These are phyloP conservation scores for Cinnamomum micranthum DNA, from an alignment of 164 flowering plant species.

Conservation along the genomic window DNA sequence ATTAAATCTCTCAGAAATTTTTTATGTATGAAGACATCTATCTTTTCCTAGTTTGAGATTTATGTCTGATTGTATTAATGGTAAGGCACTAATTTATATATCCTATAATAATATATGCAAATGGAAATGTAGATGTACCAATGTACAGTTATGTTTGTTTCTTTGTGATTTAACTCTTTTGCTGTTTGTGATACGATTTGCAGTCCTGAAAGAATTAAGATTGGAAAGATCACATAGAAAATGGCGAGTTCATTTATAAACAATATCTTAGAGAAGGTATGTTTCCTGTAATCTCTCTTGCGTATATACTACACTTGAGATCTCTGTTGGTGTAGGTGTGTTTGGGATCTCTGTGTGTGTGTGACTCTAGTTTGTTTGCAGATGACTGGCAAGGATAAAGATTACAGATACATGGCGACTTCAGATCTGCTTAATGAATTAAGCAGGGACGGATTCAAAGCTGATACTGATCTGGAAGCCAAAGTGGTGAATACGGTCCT, in stretches of 20 bases:
- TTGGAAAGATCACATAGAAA: neutral
- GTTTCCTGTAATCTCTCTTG: neutral
- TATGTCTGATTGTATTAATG: too few species aligned
- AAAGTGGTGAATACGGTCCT: slow-evolving; percentile 66
- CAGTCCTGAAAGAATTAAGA: neutral
- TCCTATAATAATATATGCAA: too few species aligned
- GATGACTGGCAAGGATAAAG: slow-evolving; percentile 99
- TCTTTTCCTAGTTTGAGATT: too few species aligned
- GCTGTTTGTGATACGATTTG: neutral
- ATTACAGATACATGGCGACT: slow-evolving; percentile 98
- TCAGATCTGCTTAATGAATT: slow-evolving; percentile 90
- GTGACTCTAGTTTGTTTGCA: slow-evolving; percentile 23
- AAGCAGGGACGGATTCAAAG: slow-evolving; percentile 73
- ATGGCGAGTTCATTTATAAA: slow-evolving; percentile 13
- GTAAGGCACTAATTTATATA: too few species aligned
- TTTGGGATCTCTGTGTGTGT: neutral
- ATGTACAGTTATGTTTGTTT: neutral
- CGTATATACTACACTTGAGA: neutral
- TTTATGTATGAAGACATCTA: too few species aligned
- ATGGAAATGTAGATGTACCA: too few species aligned
- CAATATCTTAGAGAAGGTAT: slow-evolving; percentile 17
- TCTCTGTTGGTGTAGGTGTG: neutral
- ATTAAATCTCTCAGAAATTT: too few species aligned
- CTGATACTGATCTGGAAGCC: slow-evolving; percentile 73
- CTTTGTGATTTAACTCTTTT: neutral